Evolutionary conservation across 345 rosid species (phyloP).

Genomic region (Salix brachista): DNA sequence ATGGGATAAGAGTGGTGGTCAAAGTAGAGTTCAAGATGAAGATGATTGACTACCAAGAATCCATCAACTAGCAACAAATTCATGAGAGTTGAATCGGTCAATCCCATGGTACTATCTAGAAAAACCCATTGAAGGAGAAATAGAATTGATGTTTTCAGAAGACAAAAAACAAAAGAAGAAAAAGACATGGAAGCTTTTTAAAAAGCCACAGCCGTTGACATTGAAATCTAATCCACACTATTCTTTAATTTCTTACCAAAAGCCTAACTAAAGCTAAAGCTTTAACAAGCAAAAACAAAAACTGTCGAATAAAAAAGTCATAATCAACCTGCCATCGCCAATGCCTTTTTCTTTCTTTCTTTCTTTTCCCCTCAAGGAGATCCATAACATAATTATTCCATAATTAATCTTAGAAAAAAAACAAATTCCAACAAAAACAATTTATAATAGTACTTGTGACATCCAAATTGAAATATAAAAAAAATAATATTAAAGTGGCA

Average conservation of each 20-base stretch:
- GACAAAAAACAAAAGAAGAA: too few relatives aligned
- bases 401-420: background rate
- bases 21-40: constrained; percentile 4
- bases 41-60: background rate
- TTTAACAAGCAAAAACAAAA: background rate
- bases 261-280: background rate
- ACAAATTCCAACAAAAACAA: background rate
- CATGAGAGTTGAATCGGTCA: too few relatives aligned
- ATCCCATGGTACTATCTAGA: too few relatives aligned
- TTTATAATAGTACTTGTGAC: background rate
- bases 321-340: background rate
- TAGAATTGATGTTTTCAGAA: background rate
- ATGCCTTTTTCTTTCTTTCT: background rate
- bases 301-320: background rate
- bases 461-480: background rate
- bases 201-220: constrained; percentile 27
- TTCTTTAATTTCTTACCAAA: background rate
- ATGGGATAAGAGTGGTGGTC: background rate
- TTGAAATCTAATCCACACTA: constrained; percentile 17
- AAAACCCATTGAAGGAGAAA: too few relatives aligned
- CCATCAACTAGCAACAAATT: too few relatives aligned
- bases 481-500: background rate
- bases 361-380: too few relatives aligned
- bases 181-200: too few relatives aligned
- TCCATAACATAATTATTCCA: background rate